phyloP scores from a whole-genome alignment of 768 basidiomycete genomes.

The Amanita pseudoporphyria region DNA sequence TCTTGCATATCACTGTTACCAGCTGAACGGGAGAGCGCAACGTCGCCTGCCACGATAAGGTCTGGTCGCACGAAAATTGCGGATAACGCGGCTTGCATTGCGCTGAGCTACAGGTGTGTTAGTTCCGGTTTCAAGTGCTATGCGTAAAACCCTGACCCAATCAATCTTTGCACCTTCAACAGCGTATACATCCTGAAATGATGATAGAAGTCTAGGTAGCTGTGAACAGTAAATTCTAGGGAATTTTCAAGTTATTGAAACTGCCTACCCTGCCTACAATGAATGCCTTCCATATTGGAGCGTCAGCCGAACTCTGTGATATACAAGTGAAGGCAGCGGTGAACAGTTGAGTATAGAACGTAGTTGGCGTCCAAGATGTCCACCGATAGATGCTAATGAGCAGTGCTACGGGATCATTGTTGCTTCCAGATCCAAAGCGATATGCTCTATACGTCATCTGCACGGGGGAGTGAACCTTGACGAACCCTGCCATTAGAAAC shows the following conservation, averaged over 20 bases:
- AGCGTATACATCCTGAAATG: constrained; percentile 47
- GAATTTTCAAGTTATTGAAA: constrained; percentile 2
- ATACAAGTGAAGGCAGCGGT: constrained; percentile 55
- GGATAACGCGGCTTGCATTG: constrained; percentile 12
- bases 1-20: background rate
- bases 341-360: constrained; percentile 62
- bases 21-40: constrained; percentile 4
- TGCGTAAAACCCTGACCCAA: constrained; percentile 35
- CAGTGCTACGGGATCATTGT: constrained; percentile 38
- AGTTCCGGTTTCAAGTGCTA: background rate
- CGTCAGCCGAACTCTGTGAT: constrained; percentile 32
- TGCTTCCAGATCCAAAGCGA: constrained; percentile 56
- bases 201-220: constrained; percentile 51
- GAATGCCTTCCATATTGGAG: constrained; percentile 59
- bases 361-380: constrained; percentile 52
- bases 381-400: constrained; percentile 49
- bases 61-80: constrained; percentile 6
- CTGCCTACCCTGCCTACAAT: constrained; percentile 57
- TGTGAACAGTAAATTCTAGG: constrained; percentile 15
- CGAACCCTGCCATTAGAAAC: background rate
- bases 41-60: constrained; percentile 3
- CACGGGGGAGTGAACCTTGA: background rate
- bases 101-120: constrained; percentile 19
- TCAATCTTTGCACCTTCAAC: constrained; percentile 45
- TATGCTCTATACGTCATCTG: constrained; percentile 52